Base-by-base conservation (phyloP, 1,284 basidiomycete species). In the Anthracocystis setariae region DNA sequence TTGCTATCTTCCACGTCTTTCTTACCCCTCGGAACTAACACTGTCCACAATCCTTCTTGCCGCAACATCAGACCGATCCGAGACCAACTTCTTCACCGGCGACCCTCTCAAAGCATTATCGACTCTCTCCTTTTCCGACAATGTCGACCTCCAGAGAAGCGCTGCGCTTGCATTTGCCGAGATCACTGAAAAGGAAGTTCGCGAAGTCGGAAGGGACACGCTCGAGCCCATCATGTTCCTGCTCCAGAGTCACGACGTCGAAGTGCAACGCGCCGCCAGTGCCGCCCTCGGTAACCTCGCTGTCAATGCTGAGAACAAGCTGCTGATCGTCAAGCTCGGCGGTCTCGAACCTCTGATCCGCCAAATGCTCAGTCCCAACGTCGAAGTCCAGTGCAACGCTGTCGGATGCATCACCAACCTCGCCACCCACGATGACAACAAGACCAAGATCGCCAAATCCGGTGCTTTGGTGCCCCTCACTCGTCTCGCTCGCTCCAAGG, bases 301-400 rank as follows among this genome's bases (percentile, higher is more conserved):
- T 40, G 96, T 99, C 63, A 98, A 99, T 84, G 94, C 94, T 67
- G 96, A 98, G 84, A 99, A 99, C 88, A 99, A 98, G 85, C 88
- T 98, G 69, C 89, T 98, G 79, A 98, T 99, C 75, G 96, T 99
- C 76, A 94, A 95, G 84, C 89, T 99, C 46, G 95, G 95, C 49
- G 96, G 96, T 50, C 89, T 99, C 40, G 96, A 99, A 83, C 96
- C 95, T 52, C 88, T 99, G 78, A 98, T 98, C 81, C 90, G 94
- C 60, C 96, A 98, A 84, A 98, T 99, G 96, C 89, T 98, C 56
- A 94, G 92, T 78, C 94, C 95, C 5, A 99, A 98, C 82, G 95
- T 98, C 39, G 96, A 99, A 84, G 96, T 99, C 2, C 96, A 98
- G 84, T 99, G 96, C 86, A 99, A 99, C 82, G 96, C 96, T n/a